A percentile compares a stretch with the other conserved stretches of the same genome.
Conservation (phyloP, 208 protist genomes). For the Porcisia deanei region DNA sequence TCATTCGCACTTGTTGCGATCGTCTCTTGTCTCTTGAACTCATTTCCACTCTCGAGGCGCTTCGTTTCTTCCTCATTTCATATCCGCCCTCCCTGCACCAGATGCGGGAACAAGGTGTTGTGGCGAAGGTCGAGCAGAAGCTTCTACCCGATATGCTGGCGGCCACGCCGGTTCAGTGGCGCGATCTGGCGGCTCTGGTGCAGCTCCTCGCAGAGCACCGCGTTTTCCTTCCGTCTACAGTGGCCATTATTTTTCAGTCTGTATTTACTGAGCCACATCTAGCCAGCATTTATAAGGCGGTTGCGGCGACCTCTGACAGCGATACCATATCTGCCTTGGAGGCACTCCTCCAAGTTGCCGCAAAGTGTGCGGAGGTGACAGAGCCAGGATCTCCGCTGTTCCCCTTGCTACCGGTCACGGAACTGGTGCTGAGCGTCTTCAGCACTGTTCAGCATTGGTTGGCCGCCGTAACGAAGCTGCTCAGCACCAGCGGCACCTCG, state of each 20-base stretch:
- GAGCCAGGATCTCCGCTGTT: background rate
- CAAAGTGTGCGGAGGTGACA: background rate
- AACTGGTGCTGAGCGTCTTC: slow-evolving; percentile 20
- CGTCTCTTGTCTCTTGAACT: slow-evolving; percentile 57
- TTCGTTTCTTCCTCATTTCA: slow-evolving; percentile 52
- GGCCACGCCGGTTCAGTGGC: slow-evolving; percentile 9
- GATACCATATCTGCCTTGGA: slow-evolving; percentile 5
- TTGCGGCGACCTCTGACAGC: background rate
- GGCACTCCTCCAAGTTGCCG: slow-evolving; percentile 1
- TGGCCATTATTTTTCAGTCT: slow-evolving; percentile 13
- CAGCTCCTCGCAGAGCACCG: slow-evolving; percentile 44
- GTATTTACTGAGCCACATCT: slow-evolving; percentile 32
- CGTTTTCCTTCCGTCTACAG: slow-evolving; percentile 33
- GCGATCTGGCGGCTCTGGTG: slow-evolving; percentile 35
- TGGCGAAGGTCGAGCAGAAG: slow-evolving; percentile 42
- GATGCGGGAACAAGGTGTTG: slow-evolving; percentile 40
- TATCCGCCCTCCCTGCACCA: slow-evolving; percentile 56
- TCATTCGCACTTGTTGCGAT: slow-evolving; percentile 58
- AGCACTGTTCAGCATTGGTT: slow-evolving; percentile 13
- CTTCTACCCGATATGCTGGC: slow-evolving; percentile 41
- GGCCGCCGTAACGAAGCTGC: slow-evolving; percentile 14
- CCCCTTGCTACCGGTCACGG: slow-evolving; percentile 11
- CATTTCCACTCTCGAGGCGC: slow-evolving; percentile 50
- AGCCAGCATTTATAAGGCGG: slow-evolving; percentile 1
- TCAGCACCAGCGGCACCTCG: background rate